These are phyloP conservation scores for Xylaria sp. DNA, from an alignment of 2,329 filamentous ascomycete genomes.

Conservation along the genomic window DNA sequence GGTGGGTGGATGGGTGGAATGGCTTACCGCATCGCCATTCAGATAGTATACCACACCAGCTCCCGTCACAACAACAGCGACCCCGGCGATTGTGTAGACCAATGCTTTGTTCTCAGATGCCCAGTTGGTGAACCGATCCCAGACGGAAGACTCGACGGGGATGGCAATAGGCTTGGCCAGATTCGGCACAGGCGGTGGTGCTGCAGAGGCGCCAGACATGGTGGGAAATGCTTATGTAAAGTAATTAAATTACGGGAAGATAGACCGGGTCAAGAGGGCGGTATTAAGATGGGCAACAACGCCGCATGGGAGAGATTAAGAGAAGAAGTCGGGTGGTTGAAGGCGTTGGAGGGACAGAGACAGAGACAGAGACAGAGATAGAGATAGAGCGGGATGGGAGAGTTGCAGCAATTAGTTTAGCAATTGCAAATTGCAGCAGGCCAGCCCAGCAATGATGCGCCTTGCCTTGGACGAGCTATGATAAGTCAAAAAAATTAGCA, in stretches of 20 bases:
- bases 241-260: slow-evolving; percentile 3
- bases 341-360: too few species aligned
- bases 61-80: slow-evolving; percentile 89
- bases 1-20: slow-evolving; percentile 4
- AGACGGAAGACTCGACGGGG: slow-evolving; percentile 71
- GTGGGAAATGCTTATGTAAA: not conserved
- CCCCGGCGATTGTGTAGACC: slow-evolving; percentile 95
- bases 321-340: not conserved
- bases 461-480: slow-evolving; percentile 34
- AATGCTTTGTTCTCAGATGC: slow-evolving; percentile 94
- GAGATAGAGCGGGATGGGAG: slow-evolving; percentile 6
- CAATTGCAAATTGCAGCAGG: too few species aligned
- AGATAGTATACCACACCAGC: slow-evolving; percentile 95
- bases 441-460: slow-evolving; percentile 32
- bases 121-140: slow-evolving; percentile 92
- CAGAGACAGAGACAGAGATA: too few species aligned
- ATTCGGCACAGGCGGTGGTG: slow-evolving; percentile 60
- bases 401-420: slow-evolving; percentile 11
- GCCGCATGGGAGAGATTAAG: not conserved
- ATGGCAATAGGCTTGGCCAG: slow-evolving; percentile 56
- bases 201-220: slow-evolving; percentile 53
- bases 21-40: slow-evolving; percentile 65
- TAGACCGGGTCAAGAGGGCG: not conserved
- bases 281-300: not conserved
- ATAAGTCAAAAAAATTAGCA: slow-evolving; percentile 39